Conservation (phyloP, 2,329 filamentous ascomycete species). For the Hypoxylon sp. region DNA sequence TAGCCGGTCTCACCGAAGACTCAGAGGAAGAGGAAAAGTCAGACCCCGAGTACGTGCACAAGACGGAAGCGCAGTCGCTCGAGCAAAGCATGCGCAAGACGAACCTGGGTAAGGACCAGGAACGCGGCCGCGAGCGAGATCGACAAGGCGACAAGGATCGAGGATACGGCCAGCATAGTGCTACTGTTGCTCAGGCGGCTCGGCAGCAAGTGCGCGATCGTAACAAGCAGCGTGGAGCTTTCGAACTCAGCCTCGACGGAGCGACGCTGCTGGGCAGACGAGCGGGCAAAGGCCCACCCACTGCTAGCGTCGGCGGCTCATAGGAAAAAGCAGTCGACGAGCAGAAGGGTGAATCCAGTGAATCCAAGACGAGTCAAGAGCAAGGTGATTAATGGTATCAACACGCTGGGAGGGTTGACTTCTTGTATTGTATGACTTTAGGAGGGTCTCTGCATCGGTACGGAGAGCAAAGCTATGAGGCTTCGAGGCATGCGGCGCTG, state of each 20-base stretch:
- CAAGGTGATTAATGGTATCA: slow-evolving; percentile 17
- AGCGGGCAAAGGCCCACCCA: slow-evolving; percentile 57
- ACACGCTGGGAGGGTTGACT: not conserved
- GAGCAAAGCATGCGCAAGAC: slow-evolving; percentile 89
- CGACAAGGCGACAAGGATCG: slow-evolving; percentile 51
- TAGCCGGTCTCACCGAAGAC: slow-evolving; percentile 74
- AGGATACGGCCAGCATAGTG: slow-evolving; percentile 90
- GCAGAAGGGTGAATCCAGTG: slow-evolving; percentile 4
- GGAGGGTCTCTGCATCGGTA: slow-evolving; percentile 14
- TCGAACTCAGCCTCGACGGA: slow-evolving; percentile 91
- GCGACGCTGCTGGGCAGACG: slow-evolving; percentile 84
- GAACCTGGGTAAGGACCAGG: slow-evolving; percentile 68
- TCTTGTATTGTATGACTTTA: slow-evolving; percentile 20
- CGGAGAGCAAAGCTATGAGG: slow-evolving; percentile 26
- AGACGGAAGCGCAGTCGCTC: slow-evolving; percentile 67
- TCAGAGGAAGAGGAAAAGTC: slow-evolving; percentile 69
- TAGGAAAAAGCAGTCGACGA: slow-evolving; percentile 27
- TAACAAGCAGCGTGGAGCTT: slow-evolving; percentile 77
- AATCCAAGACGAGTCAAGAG: not conserved
- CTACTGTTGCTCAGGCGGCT: slow-evolving; percentile 82
- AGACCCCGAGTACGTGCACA: slow-evolving; percentile 54
- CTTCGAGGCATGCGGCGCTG: slow-evolving; percentile 35
- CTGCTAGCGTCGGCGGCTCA: slow-evolving; percentile 52
- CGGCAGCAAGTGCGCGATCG: slow-evolving; percentile 77
- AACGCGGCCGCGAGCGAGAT: slow-evolving; percentile 60